These are phyloP conservation scores for Auricularia cornea DNA, from an alignment of 768 basidiomycete species.

Conservation along the genomic window DNA sequence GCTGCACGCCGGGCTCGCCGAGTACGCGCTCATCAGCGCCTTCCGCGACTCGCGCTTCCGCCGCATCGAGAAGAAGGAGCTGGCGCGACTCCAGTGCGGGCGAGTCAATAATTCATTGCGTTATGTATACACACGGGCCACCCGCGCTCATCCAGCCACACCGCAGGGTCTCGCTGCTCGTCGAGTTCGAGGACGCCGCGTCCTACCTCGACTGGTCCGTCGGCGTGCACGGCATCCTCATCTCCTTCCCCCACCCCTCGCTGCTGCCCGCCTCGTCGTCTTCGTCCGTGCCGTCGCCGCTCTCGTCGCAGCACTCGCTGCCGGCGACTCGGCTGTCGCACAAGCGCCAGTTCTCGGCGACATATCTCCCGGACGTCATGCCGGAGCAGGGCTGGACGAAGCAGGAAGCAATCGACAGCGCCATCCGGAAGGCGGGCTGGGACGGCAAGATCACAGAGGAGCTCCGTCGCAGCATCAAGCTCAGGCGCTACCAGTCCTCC, in stretches of 20 bases:
- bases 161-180: conserved; percentile 82
- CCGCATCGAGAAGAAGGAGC: conserved; percentile 67
- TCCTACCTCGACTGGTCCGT: conserved; percentile 91
- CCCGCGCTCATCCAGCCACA: conserved; percentile 1
- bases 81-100: conserved; percentile 80
- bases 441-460: conserved; percentile 74
- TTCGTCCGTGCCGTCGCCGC: conserved; percentile 25
- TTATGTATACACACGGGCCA: conserved; percentile 5
- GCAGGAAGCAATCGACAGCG: conserved; percentile 81
- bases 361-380: conserved; percentile 89
- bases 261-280: conserved; percentile 34
- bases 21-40: conserved; percentile 90
- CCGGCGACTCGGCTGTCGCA: conserved; percentile 26
- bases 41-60: conserved; percentile 83
- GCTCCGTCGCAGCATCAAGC: conserved; percentile 60
- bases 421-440: conserved; percentile 93
- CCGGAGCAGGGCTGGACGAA: conserved; percentile 92
- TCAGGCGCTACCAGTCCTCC: conserved; percentile 77
- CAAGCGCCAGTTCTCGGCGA: conserved; percentile 66
- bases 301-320: conserved; percentile 14
- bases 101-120: conserved; percentile 32
- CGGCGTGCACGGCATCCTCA: conserved; percentile 86
- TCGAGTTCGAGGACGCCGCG: conserved; percentile 78
- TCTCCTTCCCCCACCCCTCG: conserved; percentile 77
- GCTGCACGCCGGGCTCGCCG: conserved; percentile 66